Conservation (phyloP, 1,284 basidiomycete genomes). For the Tausonia pullulans region DNA sequence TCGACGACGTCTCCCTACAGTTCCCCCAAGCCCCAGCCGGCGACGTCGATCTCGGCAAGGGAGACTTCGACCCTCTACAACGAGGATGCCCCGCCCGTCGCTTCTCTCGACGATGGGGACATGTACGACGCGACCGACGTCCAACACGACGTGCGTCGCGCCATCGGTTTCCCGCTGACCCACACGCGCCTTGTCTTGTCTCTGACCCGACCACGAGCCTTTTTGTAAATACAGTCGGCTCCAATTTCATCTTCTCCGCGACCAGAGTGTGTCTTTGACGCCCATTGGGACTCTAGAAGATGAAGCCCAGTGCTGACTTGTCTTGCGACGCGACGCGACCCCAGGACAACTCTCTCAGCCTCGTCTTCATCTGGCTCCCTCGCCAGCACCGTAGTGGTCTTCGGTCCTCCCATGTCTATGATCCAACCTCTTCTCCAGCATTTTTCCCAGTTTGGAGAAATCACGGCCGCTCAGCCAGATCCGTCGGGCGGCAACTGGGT, state of each 20-base stretch:
- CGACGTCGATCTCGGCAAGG: neutral
- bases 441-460: constrained; percentile 23
- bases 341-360: neutral
- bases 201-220: neutral
- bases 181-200: neutral
- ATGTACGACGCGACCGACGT: constrained; percentile 6
- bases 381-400: constrained; percentile 23
- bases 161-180: neutral
- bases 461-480: constrained; percentile 19
- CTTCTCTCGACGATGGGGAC: constrained; percentile 21
- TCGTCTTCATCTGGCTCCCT: constrained; percentile 4
- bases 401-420: constrained; percentile 24
- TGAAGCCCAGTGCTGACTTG: neutral
- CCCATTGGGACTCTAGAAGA: neutral
- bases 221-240: neutral
- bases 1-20: constrained; percentile 5
- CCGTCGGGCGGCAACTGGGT: constrained; percentile 28
- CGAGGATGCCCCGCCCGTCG: constrained; percentile 25
- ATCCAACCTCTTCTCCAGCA: constrained; percentile 21
- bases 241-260: too few species aligned
- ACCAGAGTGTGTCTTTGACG: neutral
- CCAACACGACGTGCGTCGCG: neutral
- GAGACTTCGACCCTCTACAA: constrained; percentile 1
- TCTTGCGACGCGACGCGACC: neutral
- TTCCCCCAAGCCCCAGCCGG: neutral